These are phyloP conservation scores for Epichloe sylvatica DNA, from an alignment of 2,329 filamentous ascomycete genomes.

Conservation along the genomic window DNA sequence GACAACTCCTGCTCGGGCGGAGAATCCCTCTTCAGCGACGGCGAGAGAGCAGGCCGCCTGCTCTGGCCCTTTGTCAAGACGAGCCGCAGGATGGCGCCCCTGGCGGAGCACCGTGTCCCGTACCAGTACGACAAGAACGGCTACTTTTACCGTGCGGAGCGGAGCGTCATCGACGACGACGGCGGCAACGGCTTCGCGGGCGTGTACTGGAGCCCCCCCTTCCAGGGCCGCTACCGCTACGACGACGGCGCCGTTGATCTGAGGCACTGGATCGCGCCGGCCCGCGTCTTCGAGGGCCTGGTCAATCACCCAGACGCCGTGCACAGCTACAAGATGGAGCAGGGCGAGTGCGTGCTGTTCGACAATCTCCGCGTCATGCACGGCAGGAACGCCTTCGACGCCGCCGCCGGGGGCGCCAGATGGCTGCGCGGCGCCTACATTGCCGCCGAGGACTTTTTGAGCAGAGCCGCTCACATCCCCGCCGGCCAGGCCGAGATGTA, in stretches of 20 bases:
- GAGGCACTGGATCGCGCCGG: slow-evolving; percentile 32
- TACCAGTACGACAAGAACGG: slow-evolving; percentile 59
- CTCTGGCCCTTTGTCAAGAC: slow-evolving; percentile 14
- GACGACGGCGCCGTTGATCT: slow-evolving; percentile 8
- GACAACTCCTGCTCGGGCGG: slow-evolving; percentile 68
- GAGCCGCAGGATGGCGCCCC: slow-evolving; percentile 5
- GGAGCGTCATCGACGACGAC: slow-evolving; percentile 34
- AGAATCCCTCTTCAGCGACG: slow-evolving; percentile 75
- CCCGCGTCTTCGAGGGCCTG: slow-evolving; percentile 40
- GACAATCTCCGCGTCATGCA: slow-evolving; percentile 79
- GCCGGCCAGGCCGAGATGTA: slow-evolving; percentile 13
- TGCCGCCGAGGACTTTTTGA: slow-evolving; percentile 34
- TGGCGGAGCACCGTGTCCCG: slow-evolving; percentile 25
- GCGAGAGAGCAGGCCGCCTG: slow-evolving; percentile 42
- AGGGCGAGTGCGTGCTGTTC: slow-evolving; percentile 87
- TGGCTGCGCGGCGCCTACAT: slow-evolving; percentile 85
- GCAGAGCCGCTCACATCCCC: slow-evolving; percentile 20
- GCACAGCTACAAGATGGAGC: slow-evolving; percentile 57
- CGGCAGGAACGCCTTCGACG: slow-evolving; percentile 63
- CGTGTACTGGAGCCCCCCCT: slow-evolving; percentile 56
- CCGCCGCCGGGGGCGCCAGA: slow-evolving; percentile 43
- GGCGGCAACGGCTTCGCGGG: slow-evolving; percentile 11
- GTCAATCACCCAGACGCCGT: slow-evolving; percentile 46
- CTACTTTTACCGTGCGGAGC: slow-evolving; percentile 45
- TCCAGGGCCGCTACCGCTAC: slow-evolving; percentile 41